Evolutionary conservation across 345 rosid genomes (phyloP).

Genomic region (Balakata baccata): DNA sequence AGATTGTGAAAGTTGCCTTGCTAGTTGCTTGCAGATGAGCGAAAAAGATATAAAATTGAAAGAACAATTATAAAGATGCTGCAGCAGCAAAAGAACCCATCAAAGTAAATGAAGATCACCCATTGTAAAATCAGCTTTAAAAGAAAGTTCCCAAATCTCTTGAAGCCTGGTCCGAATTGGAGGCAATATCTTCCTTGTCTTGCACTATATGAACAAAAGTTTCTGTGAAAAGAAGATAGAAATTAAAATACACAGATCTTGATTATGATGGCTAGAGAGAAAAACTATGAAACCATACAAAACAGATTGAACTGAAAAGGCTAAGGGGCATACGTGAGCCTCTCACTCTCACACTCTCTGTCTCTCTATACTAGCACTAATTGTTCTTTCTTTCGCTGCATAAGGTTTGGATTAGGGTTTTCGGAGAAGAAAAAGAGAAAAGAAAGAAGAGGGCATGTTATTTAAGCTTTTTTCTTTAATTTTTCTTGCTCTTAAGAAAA

Average conservation of each 20-base stretch:
- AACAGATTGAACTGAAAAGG: background rate
- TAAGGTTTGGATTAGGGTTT: constrained; percentile 41
- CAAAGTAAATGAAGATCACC: constrained; percentile 9
- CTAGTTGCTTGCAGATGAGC: no score
- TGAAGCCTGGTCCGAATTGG: constrained; percentile 21
- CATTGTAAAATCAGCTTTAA: constrained; percentile 24
- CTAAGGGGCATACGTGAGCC: background rate
- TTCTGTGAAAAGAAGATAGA: constrained; percentile 22
- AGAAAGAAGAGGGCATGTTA: constrained; percentile 26
- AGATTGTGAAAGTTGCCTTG: constrained; percentile 16
- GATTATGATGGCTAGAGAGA: constrained; percentile 1
- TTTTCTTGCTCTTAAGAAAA: constrained; percentile 14
- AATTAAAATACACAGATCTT: constrained; percentile 6
- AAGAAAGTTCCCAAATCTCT: constrained; percentile 22
- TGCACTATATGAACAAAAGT: constrained; percentile 20
- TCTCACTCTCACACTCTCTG: background rate
- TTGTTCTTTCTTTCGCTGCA: background rate
- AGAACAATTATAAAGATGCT: constrained; percentile 12
- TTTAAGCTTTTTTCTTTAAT: constrained; percentile 19
- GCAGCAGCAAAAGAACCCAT: constrained; percentile 18
- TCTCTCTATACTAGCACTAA: no score
- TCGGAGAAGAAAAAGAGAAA: constrained; percentile 20
- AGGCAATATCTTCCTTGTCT: constrained; percentile 22
- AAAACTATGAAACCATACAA: constrained; percentile 2
- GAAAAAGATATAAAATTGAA: constrained; percentile 2